phyloP scores from a whole-genome alignment of 2,329 filamentous ascomycete species.

The Fusarium sp. region DNA sequence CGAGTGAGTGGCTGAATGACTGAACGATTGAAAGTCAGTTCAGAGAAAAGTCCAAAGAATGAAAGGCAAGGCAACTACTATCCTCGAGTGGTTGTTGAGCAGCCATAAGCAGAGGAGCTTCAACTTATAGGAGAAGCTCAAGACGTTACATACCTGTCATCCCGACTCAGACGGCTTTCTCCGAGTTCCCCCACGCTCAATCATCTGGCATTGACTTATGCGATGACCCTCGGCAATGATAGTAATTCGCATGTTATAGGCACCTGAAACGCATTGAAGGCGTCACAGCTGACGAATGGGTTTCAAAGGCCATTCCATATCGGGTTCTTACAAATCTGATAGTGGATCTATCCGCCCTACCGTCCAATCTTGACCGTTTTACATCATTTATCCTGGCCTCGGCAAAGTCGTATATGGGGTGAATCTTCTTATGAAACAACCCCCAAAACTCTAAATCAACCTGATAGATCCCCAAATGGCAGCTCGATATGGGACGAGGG shows the following conservation, averaged over 20 bases:
- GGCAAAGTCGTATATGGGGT: conserved; percentile 1
- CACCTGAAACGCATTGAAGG: conserved; percentile 21
- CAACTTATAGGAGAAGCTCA: neutral
- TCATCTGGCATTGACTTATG: neutral
- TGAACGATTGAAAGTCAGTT: conserved; percentile 18
- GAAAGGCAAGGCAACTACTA: no score
- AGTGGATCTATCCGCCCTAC: neutral
- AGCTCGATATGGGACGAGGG: neutral
- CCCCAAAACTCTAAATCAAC: conserved; percentile 20
- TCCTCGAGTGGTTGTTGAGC: no score
- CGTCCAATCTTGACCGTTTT: neutral
- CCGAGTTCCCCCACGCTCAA: neutral
- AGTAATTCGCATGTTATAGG: neutral
- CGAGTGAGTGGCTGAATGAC: conserved; percentile 3
- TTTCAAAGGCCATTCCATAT: neutral
- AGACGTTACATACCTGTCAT: no score
- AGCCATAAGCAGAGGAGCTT: neutral
- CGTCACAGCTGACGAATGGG: neutral
- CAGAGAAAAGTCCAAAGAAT: conserved; percentile 1
- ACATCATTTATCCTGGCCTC: neutral
- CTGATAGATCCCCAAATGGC: neutral
- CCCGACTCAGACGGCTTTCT: no score
- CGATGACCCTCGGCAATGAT: neutral
- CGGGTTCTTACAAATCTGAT: neutral
- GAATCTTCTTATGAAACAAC: conserved; percentile 9